Evolutionary conservation across 2,329 filamentous ascomycete species (phyloP).

Genomic region (Aspergillus phoenicis): DNA sequence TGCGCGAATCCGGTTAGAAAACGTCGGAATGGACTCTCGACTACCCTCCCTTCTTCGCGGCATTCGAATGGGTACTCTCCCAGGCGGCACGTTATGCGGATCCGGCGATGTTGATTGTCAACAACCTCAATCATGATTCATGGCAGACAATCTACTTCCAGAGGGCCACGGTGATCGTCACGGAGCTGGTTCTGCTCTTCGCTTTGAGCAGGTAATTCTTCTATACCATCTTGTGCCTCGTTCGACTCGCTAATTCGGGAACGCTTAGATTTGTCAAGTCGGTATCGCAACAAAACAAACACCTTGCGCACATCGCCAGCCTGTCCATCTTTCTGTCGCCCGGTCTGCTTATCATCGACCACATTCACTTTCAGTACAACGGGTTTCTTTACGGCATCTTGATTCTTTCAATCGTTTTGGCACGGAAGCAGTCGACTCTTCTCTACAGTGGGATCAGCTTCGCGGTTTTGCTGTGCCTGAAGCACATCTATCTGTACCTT

Average conservation of each 20-base stretch:
- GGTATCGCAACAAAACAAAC: slow-evolving; percentile 65
- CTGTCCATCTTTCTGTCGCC: slow-evolving; percentile 89
- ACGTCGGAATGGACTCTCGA: slow-evolving; percentile 99
- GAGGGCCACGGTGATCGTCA: slow-evolving; percentile 79
- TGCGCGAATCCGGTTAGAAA: slow-evolving; percentile 53
- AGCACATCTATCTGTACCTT: slow-evolving; percentile 97
- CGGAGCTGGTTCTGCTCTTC: slow-evolving; percentile 81
- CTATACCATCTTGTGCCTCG: neutral
- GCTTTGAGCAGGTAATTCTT: slow-evolving; percentile 70
- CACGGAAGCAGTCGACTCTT: slow-evolving; percentile 72
- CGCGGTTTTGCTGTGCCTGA: slow-evolving; percentile 84
- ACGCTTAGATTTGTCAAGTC: slow-evolving; percentile 74
- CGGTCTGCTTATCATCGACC: slow-evolving; percentile 93
- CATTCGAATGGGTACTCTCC: slow-evolving; percentile 91
- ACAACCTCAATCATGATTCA: slow-evolving; percentile 81
- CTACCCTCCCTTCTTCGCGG: slow-evolving; percentile 97
- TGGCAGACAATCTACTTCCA: slow-evolving; percentile 97
- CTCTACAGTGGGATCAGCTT: slow-evolving; percentile 81
- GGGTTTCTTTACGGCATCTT: slow-evolving; percentile 92
- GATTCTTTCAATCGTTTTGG: slow-evolving; percentile 81
- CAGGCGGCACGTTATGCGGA: slow-evolving; percentile 77
- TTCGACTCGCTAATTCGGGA: slow-evolving; percentile 22
- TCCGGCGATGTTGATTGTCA: slow-evolving; percentile 76
- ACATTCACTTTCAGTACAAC: slow-evolving; percentile 99
- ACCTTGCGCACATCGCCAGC: slow-evolving; percentile 79